Evolutionary conservation across 345 rosid genomes (phyloP), one percentile per base, ranked within the genome.

Genomic region (Pistacia atlantica): DNA sequence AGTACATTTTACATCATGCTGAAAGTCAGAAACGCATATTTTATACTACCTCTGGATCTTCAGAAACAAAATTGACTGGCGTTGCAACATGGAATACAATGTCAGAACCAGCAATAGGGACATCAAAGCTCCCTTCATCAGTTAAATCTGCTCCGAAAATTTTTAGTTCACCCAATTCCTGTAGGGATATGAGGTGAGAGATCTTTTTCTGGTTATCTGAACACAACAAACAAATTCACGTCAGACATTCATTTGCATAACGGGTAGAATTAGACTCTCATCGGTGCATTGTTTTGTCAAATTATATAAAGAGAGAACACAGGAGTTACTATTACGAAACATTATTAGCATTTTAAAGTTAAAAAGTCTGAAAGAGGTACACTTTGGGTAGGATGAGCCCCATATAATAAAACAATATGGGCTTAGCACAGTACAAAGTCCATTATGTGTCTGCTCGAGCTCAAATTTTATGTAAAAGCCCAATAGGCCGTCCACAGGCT

Each of bases 1-100:
- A n/a, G 18, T 46, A 17, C 4, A 37, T 37, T 45, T 31, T 25
- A 35, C 2, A 56, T 17, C 8, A 38, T 38, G 42, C 5, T 57
- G 28, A 11, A 57, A 20, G 55, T 38, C 13, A 71, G 61, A 71
- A 71, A 71, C 12, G 17, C 61, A 52, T 52, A 28, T 69, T n/a
- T n/a, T 28, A 35, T 64, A 28, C 55, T 52, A 91, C 99, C 98
- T 96, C 97, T 0, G 97, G 98, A 82, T 96, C 97, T 52, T 89
- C 11, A 14, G 99, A 90, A 67, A 88, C 84, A 68, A 95, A 93
- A 81, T 90, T 89, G 75, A 93, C 91, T 0, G 98, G 99, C 7
- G 98, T 93, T 8, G 99, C 99, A 37, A 95, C 90, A 71, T 87
- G 99, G 94, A 95, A 95, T 69, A 95, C 87, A n/a, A 86, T 45